phyloP scores from a whole-genome alignment of 192 early-diverging fungal genomes.

The Entomortierella chlamydospora region DNA sequence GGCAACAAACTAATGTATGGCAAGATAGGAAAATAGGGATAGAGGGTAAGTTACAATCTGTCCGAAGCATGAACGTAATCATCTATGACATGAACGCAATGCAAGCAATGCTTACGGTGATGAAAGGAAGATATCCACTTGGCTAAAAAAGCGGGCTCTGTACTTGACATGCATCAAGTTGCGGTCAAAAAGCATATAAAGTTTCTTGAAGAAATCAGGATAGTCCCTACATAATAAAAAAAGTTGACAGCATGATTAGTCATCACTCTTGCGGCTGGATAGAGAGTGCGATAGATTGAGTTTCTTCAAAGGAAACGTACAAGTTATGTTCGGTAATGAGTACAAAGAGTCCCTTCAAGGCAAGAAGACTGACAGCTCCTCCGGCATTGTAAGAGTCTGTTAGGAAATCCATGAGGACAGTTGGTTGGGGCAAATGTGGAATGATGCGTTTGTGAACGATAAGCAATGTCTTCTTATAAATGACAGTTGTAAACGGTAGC shows the following conservation, averaged over 20 bases:
- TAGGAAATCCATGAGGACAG: constrained; percentile 92
- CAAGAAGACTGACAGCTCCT: constrained; percentile 89
- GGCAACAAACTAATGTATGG: constrained; percentile 77
- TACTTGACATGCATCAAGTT: constrained; percentile 95
- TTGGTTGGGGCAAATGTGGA: constrained; percentile 84
- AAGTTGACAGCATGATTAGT: too few species aligned
- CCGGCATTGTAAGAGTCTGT: constrained; percentile 89
- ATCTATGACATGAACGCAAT: too few species aligned
- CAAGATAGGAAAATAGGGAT: not conserved
- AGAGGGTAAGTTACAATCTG: too few species aligned
- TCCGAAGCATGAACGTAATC: too few species aligned
- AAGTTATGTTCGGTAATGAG: constrained; percentile 95
- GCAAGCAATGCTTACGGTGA: constrained; percentile 75
- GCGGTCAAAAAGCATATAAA: constrained; percentile 91
- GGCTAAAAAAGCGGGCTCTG: constrained; percentile 93
- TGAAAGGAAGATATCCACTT: constrained; percentile 88
- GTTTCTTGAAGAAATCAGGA: constrained; percentile 96
- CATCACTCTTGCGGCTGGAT: too few species aligned
- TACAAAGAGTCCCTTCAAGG: constrained; percentile 95
- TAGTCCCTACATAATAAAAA: constrained; percentile 76
- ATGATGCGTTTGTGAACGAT: constrained; percentile 91
- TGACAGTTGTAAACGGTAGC: constrained; percentile 73
- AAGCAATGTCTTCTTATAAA: constrained; percentile 86
- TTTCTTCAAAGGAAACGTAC: constrained; percentile 58
- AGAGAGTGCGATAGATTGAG: too few species aligned